These are phyloP conservation scores for Cyclanthera cordifolia DNA, from an alignment of 306 rosid genomes.

Conservation along the genomic window DNA sequence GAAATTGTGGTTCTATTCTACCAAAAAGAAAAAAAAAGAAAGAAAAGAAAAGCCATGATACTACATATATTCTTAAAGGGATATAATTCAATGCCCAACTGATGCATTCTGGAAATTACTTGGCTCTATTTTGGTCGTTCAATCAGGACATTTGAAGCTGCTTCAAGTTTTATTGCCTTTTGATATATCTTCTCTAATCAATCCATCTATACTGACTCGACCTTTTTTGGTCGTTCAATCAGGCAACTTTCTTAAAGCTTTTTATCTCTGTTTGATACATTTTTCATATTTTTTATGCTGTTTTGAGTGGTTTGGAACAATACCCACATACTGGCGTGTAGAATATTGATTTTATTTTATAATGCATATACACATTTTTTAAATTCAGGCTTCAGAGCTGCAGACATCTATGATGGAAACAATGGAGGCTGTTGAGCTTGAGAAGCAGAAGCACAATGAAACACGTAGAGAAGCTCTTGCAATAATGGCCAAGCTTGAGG, in stretches of 20 bases:
- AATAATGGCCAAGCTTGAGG: conserved; percentile 79
- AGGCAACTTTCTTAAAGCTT: background rate
- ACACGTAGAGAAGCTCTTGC: conserved; percentile 84
- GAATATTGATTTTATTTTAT: conserved; percentile 1
- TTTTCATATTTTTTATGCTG: background rate
- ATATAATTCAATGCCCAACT: background rate
- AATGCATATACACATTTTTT: conserved; percentile 14
- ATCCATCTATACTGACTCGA: background rate
- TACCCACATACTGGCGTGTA: background rate
- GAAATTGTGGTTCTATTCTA: background rate
- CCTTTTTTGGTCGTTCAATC: background rate
- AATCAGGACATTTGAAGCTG: background rate
- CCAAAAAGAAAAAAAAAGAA: background rate
- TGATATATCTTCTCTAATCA: background rate
- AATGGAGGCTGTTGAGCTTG: conserved; percentile 90
- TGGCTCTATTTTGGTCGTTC: background rate
- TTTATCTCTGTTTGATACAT: background rate
- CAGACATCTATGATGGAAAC: conserved; percentile 87
- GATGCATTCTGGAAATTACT: background rate
- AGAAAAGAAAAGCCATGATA: background rate
- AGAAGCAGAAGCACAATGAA: conserved; percentile 84
- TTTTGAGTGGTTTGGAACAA: background rate
- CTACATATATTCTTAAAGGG: background rate
- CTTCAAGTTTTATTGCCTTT: background rate
- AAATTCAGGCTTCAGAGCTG: conserved; percentile 71